Evolutionary conservation across 1,284 basidiomycete genomes (phyloP).

Genomic region (Sporisorium exsertum): DNA sequence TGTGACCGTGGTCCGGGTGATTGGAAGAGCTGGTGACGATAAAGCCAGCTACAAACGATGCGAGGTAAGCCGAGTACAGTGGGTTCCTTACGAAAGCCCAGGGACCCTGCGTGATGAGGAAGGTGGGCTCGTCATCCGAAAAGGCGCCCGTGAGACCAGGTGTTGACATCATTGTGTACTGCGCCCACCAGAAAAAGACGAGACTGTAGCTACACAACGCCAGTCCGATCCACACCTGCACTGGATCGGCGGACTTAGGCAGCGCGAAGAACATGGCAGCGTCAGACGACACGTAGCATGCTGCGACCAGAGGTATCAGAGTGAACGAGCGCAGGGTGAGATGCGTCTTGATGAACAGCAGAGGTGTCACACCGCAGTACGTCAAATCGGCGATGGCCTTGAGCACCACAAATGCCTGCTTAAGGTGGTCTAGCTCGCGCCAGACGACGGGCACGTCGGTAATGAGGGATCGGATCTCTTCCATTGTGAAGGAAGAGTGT

Average conservation of each 20-base stretch:
- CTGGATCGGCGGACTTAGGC: conserved; percentile 31
- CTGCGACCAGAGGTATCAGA: conserved; percentile 9
- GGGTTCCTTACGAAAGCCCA: conserved; percentile 47
- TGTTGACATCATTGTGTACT: conserved; percentile 30
- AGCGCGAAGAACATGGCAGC: conserved; percentile 40
- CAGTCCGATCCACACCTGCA: conserved; percentile 25
- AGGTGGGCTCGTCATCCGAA: conserved; percentile 35
- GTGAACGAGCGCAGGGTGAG: conserved; percentile 21
- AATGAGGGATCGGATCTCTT: conserved; percentile 21
- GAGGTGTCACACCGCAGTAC: conserved; percentile 26
- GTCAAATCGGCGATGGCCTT: conserved; percentile 37
- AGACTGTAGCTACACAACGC: conserved; percentile 32
- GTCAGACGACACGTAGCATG: conserved; percentile 18
- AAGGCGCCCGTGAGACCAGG: conserved; percentile 30
- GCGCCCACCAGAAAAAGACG: conserved; percentile 46
- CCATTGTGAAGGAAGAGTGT: conserved; percentile 14
- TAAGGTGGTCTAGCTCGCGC: conserved; percentile 23
- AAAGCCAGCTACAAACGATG: conserved; percentile 37
- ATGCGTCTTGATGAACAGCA: conserved; percentile 33
- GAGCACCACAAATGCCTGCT: conserved; percentile 26
- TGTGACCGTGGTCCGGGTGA: conserved; percentile 42
- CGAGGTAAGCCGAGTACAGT: conserved; percentile 41
- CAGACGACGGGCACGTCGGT: conserved; percentile 26
- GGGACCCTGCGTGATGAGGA: conserved; percentile 34
- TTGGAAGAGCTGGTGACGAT: conserved; percentile 43